Base-by-base conservation (phyloP, 2,329 filamentous ascomycete genomes). In the Cladosporium oxysporum region DNA sequence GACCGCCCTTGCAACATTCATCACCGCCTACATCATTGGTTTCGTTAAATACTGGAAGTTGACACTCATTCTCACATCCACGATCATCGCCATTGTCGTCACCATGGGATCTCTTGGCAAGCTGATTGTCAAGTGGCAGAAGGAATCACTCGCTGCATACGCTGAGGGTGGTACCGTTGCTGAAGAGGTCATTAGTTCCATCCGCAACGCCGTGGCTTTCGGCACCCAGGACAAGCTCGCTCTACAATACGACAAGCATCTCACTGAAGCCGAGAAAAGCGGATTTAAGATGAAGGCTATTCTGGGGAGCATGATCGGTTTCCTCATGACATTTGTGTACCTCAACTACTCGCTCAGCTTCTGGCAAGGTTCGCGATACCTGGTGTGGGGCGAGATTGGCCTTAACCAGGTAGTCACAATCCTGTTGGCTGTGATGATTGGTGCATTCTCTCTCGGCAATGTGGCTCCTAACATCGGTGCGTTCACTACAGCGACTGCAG, bases 11-110 rank as follows among this genome's bases (percentile, higher is more conserved):
- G 88, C 93, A 1, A 93, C 92, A 10, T 98, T 98, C 74, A 80
- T 96, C 64, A 89, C 93, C 0, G 92, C 93, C 18, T 97, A 97
- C 70, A 82, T 97, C 65, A 94, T 99, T 70, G 92, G 91, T 2
- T 98, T 97, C 76, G 79, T 94, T 78, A 91, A 91, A 74, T 96
- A 91, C 78, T 97, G 94, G 91, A 97, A 95, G 78, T 82, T 98
- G 69, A 95, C 95, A 0, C 81, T 97, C 61, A 97, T 99, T 71
- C 85, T 97, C 47, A 85, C 88, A 28, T 94, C 91, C 0, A 92
- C 91, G 1, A 88, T 98, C 68, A 82, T 94, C 52, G 91, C 92
- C 2, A 87, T 98, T 59, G 79, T 92, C n/a, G 68, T 91, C 16
- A 84, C 90, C 70, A 95, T 96, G 88, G 91, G 89, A 53, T 80